phyloP scores from a whole-genome alignment of 805 yeast genomes.

The Ogataea degrootiae region DNA sequence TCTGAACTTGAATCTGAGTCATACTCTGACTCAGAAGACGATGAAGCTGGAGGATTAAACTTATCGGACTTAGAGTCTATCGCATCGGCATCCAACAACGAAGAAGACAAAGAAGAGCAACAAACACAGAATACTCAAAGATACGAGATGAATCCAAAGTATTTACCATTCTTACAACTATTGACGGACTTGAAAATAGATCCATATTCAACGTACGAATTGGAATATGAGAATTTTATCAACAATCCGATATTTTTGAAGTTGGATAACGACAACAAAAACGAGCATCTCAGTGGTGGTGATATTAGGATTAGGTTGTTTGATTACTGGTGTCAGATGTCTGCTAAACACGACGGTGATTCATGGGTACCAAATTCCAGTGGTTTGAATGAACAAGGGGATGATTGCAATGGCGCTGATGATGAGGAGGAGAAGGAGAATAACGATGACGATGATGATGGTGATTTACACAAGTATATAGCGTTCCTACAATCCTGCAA shows the following conservation, averaged over 20 bases:
- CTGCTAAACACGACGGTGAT: background rate
- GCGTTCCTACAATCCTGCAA: constrained; percentile 7
- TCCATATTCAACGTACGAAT: constrained; percentile 22
- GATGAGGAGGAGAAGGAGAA: background rate
- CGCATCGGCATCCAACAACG: background rate
- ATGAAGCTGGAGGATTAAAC: background rate
- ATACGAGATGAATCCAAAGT: background rate
- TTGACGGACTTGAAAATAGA: constrained; percentile 9
- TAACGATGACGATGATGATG: constrained; percentile 4
- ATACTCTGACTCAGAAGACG: background rate
- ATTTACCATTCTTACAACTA: constrained; percentile 10
- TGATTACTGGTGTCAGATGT: constrained; percentile 18
- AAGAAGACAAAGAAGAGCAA: background rate
- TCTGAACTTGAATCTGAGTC: background rate
- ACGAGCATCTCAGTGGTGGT: background rate
- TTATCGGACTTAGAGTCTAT: background rate
- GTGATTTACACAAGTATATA: constrained; percentile 7
- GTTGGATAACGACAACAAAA: constrained; percentile 12
- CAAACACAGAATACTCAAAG: background rate
- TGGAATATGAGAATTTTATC: constrained; percentile 16
- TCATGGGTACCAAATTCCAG: background rate
- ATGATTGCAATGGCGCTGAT: background rate
- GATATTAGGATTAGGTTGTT: constrained; percentile 15
- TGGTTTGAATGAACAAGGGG: background rate
- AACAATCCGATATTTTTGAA: constrained; percentile 20